phyloP scores from a whole-genome alignment of 2,329 filamentous ascomycete species.

The Xylariales sp. region DNA sequence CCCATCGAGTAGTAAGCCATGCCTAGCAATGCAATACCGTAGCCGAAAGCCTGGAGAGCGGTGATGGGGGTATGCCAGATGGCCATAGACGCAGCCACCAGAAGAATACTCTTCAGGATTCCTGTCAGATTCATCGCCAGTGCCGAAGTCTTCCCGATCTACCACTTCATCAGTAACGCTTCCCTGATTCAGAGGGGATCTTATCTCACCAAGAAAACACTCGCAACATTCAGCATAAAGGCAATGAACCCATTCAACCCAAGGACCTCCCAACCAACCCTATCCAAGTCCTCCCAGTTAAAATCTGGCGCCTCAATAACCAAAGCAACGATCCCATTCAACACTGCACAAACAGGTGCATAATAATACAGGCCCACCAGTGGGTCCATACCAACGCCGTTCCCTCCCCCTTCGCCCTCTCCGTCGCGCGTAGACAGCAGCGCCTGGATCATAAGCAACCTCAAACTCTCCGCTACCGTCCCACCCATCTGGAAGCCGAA shows the following conservation, averaged over 20 bases:
- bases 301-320: slow-evolving; percentile 63
- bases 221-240: slow-evolving; percentile 75
- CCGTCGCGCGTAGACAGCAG: slow-evolving; percentile 44
- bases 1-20: slow-evolving; percentile 26
- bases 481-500: slow-evolving; percentile 69
- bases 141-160: slow-evolving; percentile 65
- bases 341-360: slow-evolving; percentile 74
- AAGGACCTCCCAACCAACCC: slow-evolving; percentile 59
- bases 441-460: slow-evolving; percentile 79
- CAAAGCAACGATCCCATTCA: slow-evolving; percentile 68
- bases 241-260: slow-evolving; percentile 70
- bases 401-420: slow-evolving; percentile 42
- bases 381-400: slow-evolving; percentile 80
- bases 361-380: slow-evolving; percentile 86
- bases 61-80: slow-evolving; percentile 62
- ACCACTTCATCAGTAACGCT: neutral
- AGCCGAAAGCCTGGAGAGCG: slow-evolving; percentile 60
- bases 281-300: slow-evolving; percentile 59
- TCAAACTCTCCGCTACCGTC: slow-evolving; percentile 73
- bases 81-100: slow-evolving; percentile 61
- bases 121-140: slow-evolving; percentile 66
- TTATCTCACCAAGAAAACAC: slow-evolving; percentile 71
- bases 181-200: neutral
- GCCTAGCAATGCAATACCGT: slow-evolving; percentile 47
- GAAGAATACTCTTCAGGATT: slow-evolving; percentile 66